Evolutionary conservation across 371 early-diverging fungal genomes (phyloP).

Genomic region (Mortierella sp.): DNA sequence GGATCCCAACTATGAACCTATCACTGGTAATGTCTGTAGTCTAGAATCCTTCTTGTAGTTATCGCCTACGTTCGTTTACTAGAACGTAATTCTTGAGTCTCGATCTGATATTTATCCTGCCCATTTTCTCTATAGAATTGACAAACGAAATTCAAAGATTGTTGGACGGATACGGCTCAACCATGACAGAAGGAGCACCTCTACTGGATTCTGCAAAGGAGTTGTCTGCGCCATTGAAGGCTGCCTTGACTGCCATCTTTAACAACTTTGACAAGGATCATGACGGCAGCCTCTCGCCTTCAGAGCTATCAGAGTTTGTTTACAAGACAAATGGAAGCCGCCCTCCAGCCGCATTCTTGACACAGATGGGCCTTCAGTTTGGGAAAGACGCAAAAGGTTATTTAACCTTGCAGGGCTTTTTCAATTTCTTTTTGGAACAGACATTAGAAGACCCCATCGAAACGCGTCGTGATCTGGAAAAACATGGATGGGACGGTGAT

Average conservation of each 20-base stretch:
- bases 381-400: constrained; percentile 65
- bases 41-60: too few relatives aligned
- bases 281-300: constrained; percentile 62
- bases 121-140: constrained; percentile 53
- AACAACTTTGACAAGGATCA: constrained; percentile 65
- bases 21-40: constrained; percentile 57
- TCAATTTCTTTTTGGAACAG: constrained; percentile 73
- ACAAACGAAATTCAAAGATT: constrained; percentile 62
- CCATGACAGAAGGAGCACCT: constrained; percentile 59
- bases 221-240: constrained; percentile 59
- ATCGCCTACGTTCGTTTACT: background rate
- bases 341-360: constrained; percentile 65
- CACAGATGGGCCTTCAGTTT: constrained; percentile 69
- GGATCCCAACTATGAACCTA: constrained; percentile 65
- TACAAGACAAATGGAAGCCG: constrained; percentile 70
- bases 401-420: constrained; percentile 67
- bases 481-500: constrained; percentile 69
- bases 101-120: background rate
- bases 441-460: constrained; percentile 72
- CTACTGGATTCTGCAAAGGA: constrained; percentile 58
- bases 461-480: constrained; percentile 67
- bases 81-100: too few relatives aligned
- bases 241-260: constrained; percentile 64
- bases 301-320: constrained; percentile 67
- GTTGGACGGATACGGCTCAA: constrained; percentile 59